A percentile compares a stretch with the other conserved stretches of the same genome.
These are phyloP conservation scores for Viridothelium virens DNA, from an alignment of 495 filamentous ascomycete genomes.

Conservation along the genomic window DNA sequence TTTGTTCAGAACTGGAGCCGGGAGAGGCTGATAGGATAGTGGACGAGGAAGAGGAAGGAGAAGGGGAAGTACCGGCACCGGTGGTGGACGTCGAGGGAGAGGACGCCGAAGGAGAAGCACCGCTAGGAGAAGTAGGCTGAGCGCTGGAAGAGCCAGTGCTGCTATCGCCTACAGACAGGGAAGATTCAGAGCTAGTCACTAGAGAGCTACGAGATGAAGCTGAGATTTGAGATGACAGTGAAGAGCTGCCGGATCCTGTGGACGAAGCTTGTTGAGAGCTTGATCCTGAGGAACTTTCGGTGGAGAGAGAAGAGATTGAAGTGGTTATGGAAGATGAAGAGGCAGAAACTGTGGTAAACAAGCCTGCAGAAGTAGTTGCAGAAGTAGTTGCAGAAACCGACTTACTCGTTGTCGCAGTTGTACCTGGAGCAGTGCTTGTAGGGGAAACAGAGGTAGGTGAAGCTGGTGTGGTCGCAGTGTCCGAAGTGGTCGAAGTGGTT, in stretches of 20 bases:
- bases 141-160: conserved; percentile 10
- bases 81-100: conserved; percentile 17
- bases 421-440: neutral
- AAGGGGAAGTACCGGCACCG: conserved; percentile 12
- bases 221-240: neutral
- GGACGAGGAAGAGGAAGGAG: conserved; percentile 7
- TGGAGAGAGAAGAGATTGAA: neutral
- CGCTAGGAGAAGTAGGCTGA: conserved; percentile 7
- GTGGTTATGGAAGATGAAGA: neutral
- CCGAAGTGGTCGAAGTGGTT: conserved; percentile 6
- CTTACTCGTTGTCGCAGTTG: neutral
- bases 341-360: neutral
- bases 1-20: conserved; percentile 1
- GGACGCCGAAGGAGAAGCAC: conserved; percentile 7
- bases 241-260: conserved; percentile 1
- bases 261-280: conserved; percentile 1
- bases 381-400: neutral
- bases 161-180: conserved; percentile 3
- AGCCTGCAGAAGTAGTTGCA: neutral
- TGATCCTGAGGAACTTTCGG: neutral
- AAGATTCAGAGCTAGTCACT: neutral
- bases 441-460: neutral
- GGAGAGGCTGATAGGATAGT: neutral
- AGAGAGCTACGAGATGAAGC: neutral
- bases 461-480: conserved; percentile 9